Evolutionary conservation across 2,329 filamentous ascomycete genomes (phyloP).

Genomic region (Dactylellina drechsleri): DNA sequence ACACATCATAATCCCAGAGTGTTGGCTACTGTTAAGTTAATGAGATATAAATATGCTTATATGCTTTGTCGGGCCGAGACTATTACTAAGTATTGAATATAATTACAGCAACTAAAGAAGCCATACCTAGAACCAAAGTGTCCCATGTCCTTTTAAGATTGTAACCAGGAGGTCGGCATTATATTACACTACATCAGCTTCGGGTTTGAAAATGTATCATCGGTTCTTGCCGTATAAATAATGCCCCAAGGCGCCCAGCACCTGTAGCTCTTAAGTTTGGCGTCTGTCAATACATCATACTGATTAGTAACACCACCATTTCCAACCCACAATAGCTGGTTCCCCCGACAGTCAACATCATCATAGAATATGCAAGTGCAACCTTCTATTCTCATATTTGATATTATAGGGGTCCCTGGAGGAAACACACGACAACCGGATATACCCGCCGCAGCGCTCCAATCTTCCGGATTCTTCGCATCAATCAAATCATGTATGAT

Average conservation of each 20-base stretch:
- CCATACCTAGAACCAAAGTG: no score
- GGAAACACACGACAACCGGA: constrained; percentile 20
- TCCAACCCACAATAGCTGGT: constrained; percentile 11
- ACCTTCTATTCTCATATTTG: background rate
- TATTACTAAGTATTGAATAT: no score
- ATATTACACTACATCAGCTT: no score
- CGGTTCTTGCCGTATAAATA: background rate
- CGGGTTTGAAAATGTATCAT: no score
- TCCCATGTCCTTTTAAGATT: no score
- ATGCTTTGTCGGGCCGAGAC: no score
- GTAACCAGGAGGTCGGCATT: no score
- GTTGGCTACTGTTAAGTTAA: no score
- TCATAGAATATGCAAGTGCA: constrained; percentile 28
- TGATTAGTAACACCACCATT: background rate
- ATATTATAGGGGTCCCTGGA: background rate
- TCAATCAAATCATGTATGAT: constrained; percentile 1
- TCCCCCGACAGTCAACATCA: constrained; percentile 7
- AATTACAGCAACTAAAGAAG: no score
- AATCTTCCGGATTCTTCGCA: background rate
- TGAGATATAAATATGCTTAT: no score
- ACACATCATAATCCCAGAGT: no score
- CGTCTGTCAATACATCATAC: background rate
- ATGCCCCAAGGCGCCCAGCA: constrained; percentile 31
- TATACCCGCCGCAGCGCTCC: background rate
- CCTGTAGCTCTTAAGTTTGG: constrained; percentile 25